Evolutionary conservation across 2,329 filamentous ascomycete species (phyloP).

Genomic region (Diplodia corticola): DNA sequence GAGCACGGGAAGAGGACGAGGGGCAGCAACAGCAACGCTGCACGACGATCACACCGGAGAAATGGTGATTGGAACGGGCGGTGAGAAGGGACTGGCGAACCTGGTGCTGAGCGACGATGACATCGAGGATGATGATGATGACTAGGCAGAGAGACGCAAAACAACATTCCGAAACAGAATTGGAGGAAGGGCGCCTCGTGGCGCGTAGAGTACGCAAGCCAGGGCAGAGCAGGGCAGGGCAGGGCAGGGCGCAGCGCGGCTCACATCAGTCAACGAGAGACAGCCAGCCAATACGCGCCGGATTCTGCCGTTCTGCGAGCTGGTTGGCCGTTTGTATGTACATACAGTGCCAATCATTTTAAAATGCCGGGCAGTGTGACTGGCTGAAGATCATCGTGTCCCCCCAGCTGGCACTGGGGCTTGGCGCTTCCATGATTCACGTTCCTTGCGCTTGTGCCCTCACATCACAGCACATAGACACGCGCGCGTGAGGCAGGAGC

Average conservation of each 20-base stretch:
- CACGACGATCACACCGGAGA: constrained; percentile 17
- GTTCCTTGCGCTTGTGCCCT: background rate
- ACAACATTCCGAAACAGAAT: background rate
- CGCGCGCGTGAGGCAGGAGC: no score
- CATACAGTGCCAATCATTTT: background rate
- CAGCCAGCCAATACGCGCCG: background rate
- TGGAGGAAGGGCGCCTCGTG: no score
- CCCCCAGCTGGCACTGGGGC: background rate
- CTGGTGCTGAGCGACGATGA: constrained; percentile 51
- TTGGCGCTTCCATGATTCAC: constrained; percentile 2
- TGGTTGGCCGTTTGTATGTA: constrained; percentile 2
- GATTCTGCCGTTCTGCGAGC: background rate
- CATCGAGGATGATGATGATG: constrained; percentile 43
- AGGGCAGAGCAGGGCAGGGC: no score
- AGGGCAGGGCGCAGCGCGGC: background rate
- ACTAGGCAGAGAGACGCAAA: background rate
- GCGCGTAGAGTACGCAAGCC: background rate
- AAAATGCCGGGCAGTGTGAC: background rate
- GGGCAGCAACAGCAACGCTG: background rate
- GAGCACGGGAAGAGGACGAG: background rate
- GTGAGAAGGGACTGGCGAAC: constrained; percentile 34
- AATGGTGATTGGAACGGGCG: constrained; percentile 11
- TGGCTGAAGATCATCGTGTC: background rate
- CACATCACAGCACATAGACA: no score
- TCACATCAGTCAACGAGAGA: background rate